Evolutionary conservation across 305 asterid genomes (phyloP).

Genomic region (Ajuga reptans): DNA sequence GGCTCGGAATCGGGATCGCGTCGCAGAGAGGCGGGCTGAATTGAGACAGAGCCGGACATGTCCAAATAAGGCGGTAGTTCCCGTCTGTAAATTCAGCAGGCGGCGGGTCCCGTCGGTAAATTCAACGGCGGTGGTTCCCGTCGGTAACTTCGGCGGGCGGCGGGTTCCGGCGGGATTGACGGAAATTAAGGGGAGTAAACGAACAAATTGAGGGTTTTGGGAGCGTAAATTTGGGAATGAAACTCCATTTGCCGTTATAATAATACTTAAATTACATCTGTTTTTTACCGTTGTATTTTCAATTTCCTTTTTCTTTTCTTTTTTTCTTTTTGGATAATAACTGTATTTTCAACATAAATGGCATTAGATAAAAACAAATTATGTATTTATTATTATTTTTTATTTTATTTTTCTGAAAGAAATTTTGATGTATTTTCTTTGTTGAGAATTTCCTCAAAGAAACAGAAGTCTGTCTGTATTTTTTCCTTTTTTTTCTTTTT

Average conservation of each 20-base stretch:
- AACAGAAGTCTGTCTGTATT: no score
- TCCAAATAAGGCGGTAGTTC: slow-evolving; percentile 25
- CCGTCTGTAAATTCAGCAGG: slow-evolving; percentile 19
- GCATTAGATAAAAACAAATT: no score
- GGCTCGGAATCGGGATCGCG: slow-evolving; percentile 54
- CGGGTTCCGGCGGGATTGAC: slow-evolving; percentile 32
- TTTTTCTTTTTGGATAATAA: no score
- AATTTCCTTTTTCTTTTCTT: no score
- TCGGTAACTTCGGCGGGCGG: slow-evolving; percentile 18
- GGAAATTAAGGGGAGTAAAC: slow-evolving; percentile 15
- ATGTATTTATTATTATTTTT: no score
- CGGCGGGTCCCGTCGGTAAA: not conserved
- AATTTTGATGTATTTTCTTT: no score
- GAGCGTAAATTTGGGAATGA: slow-evolving; percentile 42
- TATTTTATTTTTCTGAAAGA: no score
- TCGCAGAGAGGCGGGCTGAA: slow-evolving; percentile 33
- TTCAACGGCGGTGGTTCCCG: slow-evolving; percentile 22
- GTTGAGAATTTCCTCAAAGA: no score
- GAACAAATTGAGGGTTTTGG: slow-evolving; percentile 26
- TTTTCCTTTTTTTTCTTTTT: no score
- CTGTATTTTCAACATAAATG: no score
- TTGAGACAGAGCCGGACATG: slow-evolving; percentile 50
- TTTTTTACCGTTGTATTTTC: no score
- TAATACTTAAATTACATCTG: not conserved
- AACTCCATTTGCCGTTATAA: slow-evolving; percentile 7